phyloP scores from a whole-genome alignment of 805 yeast genomes.

The Teunomyces atbi region DNA sequence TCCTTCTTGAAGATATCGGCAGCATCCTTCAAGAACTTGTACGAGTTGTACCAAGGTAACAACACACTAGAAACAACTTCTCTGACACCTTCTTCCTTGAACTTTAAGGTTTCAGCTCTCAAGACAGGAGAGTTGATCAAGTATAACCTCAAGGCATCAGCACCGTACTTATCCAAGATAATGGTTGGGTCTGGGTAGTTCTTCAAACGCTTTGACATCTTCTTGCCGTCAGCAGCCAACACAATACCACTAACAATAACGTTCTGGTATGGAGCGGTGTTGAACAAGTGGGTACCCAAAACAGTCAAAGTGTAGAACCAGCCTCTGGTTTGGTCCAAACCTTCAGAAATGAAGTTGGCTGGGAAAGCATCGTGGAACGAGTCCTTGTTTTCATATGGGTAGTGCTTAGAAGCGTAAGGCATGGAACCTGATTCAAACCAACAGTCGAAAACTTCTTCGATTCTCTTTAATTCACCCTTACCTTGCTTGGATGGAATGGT shows the following conservation, averaged over 20 bases:
- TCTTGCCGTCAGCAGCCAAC: conserved; percentile 96
- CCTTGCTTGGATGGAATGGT: conserved; percentile 92
- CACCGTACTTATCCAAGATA: conserved; percentile 87
- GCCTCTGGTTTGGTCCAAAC: conserved; percentile 99
- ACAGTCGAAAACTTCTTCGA: conserved; percentile 98
- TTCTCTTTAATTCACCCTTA: conserved; percentile 81
- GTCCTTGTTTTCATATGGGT: conserved; percentile 87
- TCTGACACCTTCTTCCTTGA: conserved; percentile 98
- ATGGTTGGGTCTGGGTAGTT: conserved; percentile 94
- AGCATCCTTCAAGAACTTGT: conserved; percentile 94
- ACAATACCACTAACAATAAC: conserved; percentile 96
- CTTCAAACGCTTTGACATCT: conserved; percentile 97
- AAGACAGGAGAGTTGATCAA: conserved; percentile 96
- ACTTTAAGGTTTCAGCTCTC: conserved; percentile 93
- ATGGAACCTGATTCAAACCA: conserved; percentile 99
- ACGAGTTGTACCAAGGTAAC: conserved; percentile 98
- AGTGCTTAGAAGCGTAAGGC: conserved; percentile 97
- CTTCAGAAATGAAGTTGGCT: conserved; percentile 97
- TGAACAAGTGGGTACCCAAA: conserved; percentile 91
- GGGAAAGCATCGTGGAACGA: conserved; percentile 77
- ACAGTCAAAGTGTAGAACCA: conserved; percentile 98
- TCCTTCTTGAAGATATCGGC: conserved; percentile 80
- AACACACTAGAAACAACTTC: conserved; percentile 95
- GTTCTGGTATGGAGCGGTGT: conserved; percentile 89
- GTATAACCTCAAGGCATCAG: conserved; percentile 95